phyloP scores from a whole-genome alignment of 495 filamentous ascomycete genomes.

The Chaetomium cochliodes region DNA sequence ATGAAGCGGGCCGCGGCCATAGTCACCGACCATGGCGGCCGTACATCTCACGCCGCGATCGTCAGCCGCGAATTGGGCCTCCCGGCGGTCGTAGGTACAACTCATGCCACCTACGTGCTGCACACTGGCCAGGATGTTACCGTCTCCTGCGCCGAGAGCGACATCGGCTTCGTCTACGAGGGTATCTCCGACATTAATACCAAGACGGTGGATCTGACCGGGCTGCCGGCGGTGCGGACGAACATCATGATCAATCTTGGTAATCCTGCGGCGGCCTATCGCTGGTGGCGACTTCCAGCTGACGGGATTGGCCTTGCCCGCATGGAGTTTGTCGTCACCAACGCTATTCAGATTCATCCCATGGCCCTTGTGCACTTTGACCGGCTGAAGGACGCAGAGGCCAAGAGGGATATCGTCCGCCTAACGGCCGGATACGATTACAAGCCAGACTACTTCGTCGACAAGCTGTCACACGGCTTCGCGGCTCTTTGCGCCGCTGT shows the following conservation, averaged over 20 bases:
- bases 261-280: slow-evolving; percentile 39
- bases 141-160: slow-evolving; percentile 42
- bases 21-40: slow-evolving; percentile 43
- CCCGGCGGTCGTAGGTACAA: slow-evolving; percentile 38
- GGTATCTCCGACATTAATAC: slow-evolving; percentile 34
- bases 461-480: slow-evolving; percentile 39
- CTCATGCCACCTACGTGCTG: slow-evolving; percentile 38
- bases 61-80: slow-evolving; percentile 43
- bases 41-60: slow-evolving; percentile 44
- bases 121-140: slow-evolving; percentile 41
- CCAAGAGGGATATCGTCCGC: slow-evolving; percentile 31
- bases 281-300: slow-evolving; percentile 31
- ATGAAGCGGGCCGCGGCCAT: slow-evolving; percentile 42
- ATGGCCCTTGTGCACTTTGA: slow-evolving; percentile 42
- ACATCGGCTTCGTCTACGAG: slow-evolving; percentile 40
- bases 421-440: slow-evolving; percentile 35
- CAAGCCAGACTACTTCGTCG: slow-evolving; percentile 42
- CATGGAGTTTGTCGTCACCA: slow-evolving; percentile 31
- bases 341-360: slow-evolving; percentile 34
- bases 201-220: slow-evolving; percentile 31
- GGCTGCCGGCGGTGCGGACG: slow-evolving; percentile 12
- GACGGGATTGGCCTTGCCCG: slow-evolving; percentile 33
- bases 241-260: slow-evolving; percentile 32
- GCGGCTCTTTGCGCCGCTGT: slow-evolving; percentile 39
- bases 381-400: slow-evolving; percentile 28